Evolutionary conservation across 441 rosid species (phyloP), one percentile per base, ranked within the genome.

Genomic region (Manihot esculenta): DNA sequence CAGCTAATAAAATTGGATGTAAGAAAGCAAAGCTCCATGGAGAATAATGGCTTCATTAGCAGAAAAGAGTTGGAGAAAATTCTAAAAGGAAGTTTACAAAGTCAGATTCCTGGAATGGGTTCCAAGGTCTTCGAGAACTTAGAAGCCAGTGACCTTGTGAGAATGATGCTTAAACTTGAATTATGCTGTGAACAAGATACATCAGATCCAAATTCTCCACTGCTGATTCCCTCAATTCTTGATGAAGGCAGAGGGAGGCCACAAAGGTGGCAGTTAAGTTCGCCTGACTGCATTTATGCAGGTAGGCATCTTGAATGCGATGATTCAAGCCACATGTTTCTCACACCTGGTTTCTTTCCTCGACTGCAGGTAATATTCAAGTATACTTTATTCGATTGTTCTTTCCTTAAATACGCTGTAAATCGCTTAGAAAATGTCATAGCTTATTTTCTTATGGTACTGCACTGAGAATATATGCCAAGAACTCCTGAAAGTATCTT

Each of bases 251-350:
- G 99, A 87, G 97, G 93, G 62, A 92, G 82, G 81, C 82, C 84
- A 26, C 98, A 87, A 85, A 87, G 80, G 74, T 92, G 99, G 99
- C 93, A 76, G 72, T 64, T 86, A 66, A 84, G 78, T 57, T 38
- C 84, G 69, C 76, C 82, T 1, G 91, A 88, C 72, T 84, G 86
- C 76, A 59, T 93, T 69, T 89, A 83, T 69, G 79, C 87, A 3
- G 96, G 99, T 47, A 82, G 98, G 75, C 98, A 95, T 95, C 95
- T 93, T 27, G 86, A 84, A 75, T 93, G 95, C 53, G 96, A 95
- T 72, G 92, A 92, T 81, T 88, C 96, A 71, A 91, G 92, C 81
- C 96, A 85, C 81, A 85, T 81, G 85, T 95, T 91, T 79, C 89
- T 95, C 78, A 88, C 96, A 18, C 88, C 96, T 33, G 96, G 96